phyloP scores from a whole-genome alignment of 2,329 filamentous ascomycete species.

The Chalaropsis thielavioides region DNA sequence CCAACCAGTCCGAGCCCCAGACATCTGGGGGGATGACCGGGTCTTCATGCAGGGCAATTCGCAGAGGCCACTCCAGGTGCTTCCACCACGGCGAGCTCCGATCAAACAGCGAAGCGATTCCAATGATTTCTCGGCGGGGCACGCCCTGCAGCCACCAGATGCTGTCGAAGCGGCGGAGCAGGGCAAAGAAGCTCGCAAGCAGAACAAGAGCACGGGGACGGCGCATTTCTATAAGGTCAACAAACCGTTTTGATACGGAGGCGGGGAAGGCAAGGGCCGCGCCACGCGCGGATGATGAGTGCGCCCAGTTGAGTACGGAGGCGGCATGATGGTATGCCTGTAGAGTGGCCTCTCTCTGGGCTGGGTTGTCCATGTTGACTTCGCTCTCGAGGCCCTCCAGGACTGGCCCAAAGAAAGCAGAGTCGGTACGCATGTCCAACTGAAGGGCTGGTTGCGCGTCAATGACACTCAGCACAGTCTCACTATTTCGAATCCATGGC shows the following conservation, averaged over 20 bases:
- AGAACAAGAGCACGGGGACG: conserved; percentile 48
- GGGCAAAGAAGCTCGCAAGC: conserved; percentile 51
- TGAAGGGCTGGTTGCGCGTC: conserved; percentile 49
- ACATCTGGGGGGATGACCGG: conserved; percentile 39
- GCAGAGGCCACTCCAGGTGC: conserved; percentile 46
- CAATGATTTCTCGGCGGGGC: conserved; percentile 49
- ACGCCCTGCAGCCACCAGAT: conserved; percentile 60
- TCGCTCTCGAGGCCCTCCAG: conserved; percentile 45
- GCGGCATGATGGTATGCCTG: conserved; percentile 50
- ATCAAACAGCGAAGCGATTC: conserved; percentile 45
- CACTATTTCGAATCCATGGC: conserved; percentile 46
- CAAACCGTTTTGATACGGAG: conserved; percentile 46
- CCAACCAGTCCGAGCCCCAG: conserved; percentile 40
- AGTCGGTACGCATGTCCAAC: conserved; percentile 37
- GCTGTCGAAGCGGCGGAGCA: conserved; percentile 45
- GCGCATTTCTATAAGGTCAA: conserved; percentile 43
- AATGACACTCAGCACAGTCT: conserved; percentile 45
- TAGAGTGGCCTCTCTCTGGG: conserved; percentile 25
- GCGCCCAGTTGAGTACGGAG: conserved; percentile 52
- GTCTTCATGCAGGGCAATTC: conserved; percentile 43
- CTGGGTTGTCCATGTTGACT: conserved; percentile 22
- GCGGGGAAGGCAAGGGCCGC: conserved; percentile 49
- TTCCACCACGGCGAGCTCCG: conserved; percentile 46
- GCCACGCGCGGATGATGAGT: conserved; percentile 43
- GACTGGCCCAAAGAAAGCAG: conserved; percentile 47